These are phyloP conservation scores for Trichoderma pleuroti DNA, from an alignment of 2,329 filamentous ascomycete genomes.

Conservation along the genomic window DNA sequence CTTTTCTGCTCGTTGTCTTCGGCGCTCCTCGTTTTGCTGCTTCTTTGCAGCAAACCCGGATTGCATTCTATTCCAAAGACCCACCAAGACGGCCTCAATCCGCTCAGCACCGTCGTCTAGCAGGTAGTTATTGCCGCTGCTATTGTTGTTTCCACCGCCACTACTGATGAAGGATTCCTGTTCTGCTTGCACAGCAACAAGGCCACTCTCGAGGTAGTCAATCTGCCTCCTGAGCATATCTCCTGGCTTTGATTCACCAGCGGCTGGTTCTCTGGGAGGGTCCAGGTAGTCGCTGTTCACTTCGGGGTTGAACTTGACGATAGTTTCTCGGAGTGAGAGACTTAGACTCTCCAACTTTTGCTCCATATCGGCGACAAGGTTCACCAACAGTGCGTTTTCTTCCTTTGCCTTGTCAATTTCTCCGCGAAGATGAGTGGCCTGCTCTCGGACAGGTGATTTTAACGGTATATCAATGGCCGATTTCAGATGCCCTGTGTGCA, in stretches of 20 bases:
- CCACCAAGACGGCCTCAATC: slow-evolving; percentile 52
- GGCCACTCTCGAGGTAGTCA: slow-evolving; percentile 65
- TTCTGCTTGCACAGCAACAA: slow-evolving; percentile 58
- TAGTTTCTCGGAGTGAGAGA: slow-evolving; percentile 60
- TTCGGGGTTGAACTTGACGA: slow-evolving; percentile 60
- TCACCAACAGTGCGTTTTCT: slow-evolving; percentile 40
- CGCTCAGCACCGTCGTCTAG: slow-evolving; percentile 40
- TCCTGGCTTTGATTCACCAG: slow-evolving; percentile 38
- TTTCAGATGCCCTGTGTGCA: slow-evolving; percentile 22
- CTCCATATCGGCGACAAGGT: slow-evolving; percentile 16
- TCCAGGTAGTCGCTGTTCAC: slow-evolving; percentile 45
- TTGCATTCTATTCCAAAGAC: slow-evolving; percentile 56
- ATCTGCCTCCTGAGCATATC: slow-evolving; percentile 56
- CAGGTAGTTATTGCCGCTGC: slow-evolving; percentile 25
- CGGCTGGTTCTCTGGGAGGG: slow-evolving; percentile 36
- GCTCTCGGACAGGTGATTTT: slow-evolving; percentile 55
- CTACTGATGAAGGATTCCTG: slow-evolving; percentile 40
- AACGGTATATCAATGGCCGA: slow-evolving; percentile 53
- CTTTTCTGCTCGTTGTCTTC: slow-evolving; percentile 52
- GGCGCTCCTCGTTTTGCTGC: slow-evolving; percentile 51
- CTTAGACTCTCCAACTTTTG: slow-evolving; percentile 66
- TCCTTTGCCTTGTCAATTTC: slow-evolving; percentile 46
- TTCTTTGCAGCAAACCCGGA: slow-evolving; percentile 51
- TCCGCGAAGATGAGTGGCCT: slow-evolving; percentile 48
- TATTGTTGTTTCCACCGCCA: slow-evolving; percentile 19